A percentile compares a stretch with the other conserved stretches of the same genome.
Evolutionary conservation across 2,329 filamentous ascomycete genomes (phyloP).

Genomic region (Talaromyces verruculosus): DNA sequence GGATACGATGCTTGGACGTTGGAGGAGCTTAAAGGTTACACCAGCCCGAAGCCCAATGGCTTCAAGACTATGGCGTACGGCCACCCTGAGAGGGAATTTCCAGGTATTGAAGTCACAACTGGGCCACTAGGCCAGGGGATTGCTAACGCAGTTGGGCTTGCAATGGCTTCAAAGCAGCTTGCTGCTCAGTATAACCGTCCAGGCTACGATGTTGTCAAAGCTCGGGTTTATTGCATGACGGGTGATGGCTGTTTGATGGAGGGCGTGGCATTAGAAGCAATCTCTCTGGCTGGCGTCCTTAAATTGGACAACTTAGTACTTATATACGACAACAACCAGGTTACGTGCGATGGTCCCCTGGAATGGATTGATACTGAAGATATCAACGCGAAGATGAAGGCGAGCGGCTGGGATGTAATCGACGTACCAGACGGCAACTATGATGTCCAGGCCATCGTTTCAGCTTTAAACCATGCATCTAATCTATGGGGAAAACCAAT

Average conservation of each 20-base stretch:
- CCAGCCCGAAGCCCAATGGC: neutral
- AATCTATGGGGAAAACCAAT: neutral
- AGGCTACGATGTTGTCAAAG: neutral
- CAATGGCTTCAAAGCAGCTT: slow-evolving; percentile 59
- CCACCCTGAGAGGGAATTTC: slow-evolving; percentile 58
- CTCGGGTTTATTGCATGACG: slow-evolving; percentile 53
- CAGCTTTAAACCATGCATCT: neutral
- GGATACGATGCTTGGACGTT: neutral
- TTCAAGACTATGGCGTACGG: slow-evolving; percentile 19
- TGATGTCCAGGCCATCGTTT: neutral
- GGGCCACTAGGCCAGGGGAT: slow-evolving; percentile 61
- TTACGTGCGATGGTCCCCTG: slow-evolving; percentile 58
- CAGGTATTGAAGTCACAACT: slow-evolving; percentile 60
- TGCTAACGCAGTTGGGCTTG: slow-evolving; percentile 61
- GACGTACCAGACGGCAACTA: slow-evolving; percentile 54
- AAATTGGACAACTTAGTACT: slow-evolving; percentile 56
- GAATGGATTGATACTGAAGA: slow-evolving; percentile 57
- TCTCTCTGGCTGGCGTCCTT: slow-evolving; percentile 56
- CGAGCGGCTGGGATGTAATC: slow-evolving; percentile 58
- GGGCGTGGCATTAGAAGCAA: slow-evolving; percentile 56
- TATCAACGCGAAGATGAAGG: slow-evolving; percentile 58
- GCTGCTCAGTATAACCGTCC: slow-evolving; percentile 56
- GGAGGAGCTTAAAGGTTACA: neutral
- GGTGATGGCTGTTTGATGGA: slow-evolving; percentile 60
- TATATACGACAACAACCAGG: slow-evolving; percentile 60